Evolutionary conservation across 2,329 filamentous ascomycete genomes (phyloP), one percentile per base, ranked within the genome.

Genomic region (Helminthosporium solani): DNA sequence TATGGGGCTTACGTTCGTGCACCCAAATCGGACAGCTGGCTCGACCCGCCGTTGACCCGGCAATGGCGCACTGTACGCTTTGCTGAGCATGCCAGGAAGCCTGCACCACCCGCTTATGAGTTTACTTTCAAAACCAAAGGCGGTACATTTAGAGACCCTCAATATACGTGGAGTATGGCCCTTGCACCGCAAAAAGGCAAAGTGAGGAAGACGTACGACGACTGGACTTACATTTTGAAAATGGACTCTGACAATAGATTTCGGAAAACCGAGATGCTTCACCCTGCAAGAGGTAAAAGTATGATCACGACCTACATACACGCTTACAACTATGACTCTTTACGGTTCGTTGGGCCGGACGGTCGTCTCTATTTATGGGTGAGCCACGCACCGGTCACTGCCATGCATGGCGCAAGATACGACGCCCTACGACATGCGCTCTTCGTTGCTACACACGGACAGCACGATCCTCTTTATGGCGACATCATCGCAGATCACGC

Each of bases 401-500:
- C 59, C 1, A 33, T 56, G 1, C 46, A 57, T 11, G 64, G 63
- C 16, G 42, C 51, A 3, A 44, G 64, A n/a, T 67, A 58, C 37
- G 66, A 68, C 34, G 57, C 54, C 1, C 34, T 64, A 4, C 58
- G 66, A 5, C 66, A 69, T 36, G 66, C 64, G 8, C 57, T 69
- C 2, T 69, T 69, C 28, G 58, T 49, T 2, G 51, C 45, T 2
- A 51, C 45, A 6, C 44, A 52, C 4, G 51, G 46, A 8, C 49
- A 49, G n/a, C 45, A 50, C 25, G 59, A 68, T 42, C 65, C 65
- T 1, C 43, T 67, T 1, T 67, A 61, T 31, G 65, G 65, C 21
- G 53, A 61, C 2, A 66, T 69, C n/a, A 60, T 67, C 5, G 66
- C 66, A 23, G 66, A 69, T 30, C 66, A 69, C 33, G 52, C 61